Evolutionary conservation across 805 yeast genomes (phyloP).

Genomic region (Yamadazyma ubonensis): DNA sequence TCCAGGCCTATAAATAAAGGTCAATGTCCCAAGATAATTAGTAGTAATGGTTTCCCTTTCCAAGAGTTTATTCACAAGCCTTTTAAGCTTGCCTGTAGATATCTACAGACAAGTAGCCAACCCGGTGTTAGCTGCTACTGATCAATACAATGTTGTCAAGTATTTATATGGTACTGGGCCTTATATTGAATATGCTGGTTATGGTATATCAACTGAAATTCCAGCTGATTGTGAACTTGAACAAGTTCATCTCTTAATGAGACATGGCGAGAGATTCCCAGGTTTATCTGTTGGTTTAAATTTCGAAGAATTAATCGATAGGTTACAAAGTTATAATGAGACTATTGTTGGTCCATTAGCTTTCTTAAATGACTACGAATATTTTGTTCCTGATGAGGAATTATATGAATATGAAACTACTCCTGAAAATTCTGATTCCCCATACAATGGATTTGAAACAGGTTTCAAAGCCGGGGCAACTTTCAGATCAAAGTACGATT

Average conservation of each 20-base stretch:
- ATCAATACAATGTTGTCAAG: conserved; percentile 48
- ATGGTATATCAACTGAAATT: conserved; percentile 48
- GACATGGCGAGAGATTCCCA: conserved; percentile 77
- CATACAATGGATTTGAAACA: conserved; percentile 53
- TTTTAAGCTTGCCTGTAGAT: conserved; percentile 14
- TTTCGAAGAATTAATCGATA: conserved; percentile 26
- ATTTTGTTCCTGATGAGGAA: conserved; percentile 38
- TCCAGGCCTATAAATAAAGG: neutral
- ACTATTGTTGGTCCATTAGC: conserved; percentile 49
- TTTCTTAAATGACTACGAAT: conserved; percentile 56
- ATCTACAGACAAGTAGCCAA: conserved; percentile 15
- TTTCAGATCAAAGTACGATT: conserved; percentile 49
- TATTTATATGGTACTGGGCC: conserved; percentile 61
- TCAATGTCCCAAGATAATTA: neutral
- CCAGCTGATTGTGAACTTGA: conserved; percentile 55
- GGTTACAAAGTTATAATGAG: conserved; percentile 21
- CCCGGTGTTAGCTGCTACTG: conserved; percentile 41
- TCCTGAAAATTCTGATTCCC: conserved; percentile 40
- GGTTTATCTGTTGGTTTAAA: conserved; percentile 28
- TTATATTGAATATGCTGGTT: conserved; percentile 50
- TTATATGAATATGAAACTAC: conserved; percentile 51
- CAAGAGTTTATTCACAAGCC: conserved; percentile 12
- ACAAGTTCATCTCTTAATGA: conserved; percentile 67
- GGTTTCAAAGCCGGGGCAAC: conserved; percentile 49
- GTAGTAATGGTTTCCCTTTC: conserved; percentile 23